A percentile compares a stretch with the other conserved stretches of the same genome.
These are phyloP conservation scores for Ascochyta lentis DNA, from an alignment of 2,329 filamentous ascomycete genomes.

Conservation along the genomic window DNA sequence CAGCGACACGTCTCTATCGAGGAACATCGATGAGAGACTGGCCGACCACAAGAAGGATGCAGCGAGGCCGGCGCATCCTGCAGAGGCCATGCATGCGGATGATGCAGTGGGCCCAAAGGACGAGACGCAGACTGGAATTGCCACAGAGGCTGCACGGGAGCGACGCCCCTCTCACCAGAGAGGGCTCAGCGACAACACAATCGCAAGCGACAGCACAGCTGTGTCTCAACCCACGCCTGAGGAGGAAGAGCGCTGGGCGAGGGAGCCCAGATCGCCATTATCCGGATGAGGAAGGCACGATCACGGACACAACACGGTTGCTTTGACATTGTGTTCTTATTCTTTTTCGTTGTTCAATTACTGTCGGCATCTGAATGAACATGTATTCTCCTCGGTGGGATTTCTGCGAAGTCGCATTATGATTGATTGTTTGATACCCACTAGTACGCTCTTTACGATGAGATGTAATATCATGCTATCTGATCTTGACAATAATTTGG, in stretches of 20 bases:
- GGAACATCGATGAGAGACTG: constrained; percentile 40
- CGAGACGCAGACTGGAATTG: background rate
- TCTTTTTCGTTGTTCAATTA: background rate
- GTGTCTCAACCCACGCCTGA: constrained; percentile 46
- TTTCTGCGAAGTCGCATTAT: background rate
- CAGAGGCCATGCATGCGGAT: background rate
- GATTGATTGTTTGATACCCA: constrained; percentile 21
- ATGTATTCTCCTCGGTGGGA: background rate
- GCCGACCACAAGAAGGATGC: constrained; percentile 17
- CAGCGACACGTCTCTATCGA: constrained; percentile 35
- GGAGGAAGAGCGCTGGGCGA: constrained; percentile 39
- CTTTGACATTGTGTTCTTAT: background rate
- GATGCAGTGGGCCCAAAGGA: background rate
- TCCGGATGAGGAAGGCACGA: constrained; percentile 16
- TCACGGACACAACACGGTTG: background rate
- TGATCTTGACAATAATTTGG: background rate
- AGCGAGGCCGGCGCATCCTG: background rate
- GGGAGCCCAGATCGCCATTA: constrained; percentile 18
- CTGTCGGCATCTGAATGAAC: constrained; percentile 2
- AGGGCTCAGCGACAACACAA: constrained; percentile 41
- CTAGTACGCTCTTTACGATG: constrained; percentile 27
- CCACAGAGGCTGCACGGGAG: constrained; percentile 15
- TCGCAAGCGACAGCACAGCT: constrained; percentile 43
- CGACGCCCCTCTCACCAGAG: constrained; percentile 40
- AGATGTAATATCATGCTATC: constrained; percentile 13